Evolutionary conservation across 345 rosid species (phyloP).

Genomic region (Corchorus olitorius): DNA sequence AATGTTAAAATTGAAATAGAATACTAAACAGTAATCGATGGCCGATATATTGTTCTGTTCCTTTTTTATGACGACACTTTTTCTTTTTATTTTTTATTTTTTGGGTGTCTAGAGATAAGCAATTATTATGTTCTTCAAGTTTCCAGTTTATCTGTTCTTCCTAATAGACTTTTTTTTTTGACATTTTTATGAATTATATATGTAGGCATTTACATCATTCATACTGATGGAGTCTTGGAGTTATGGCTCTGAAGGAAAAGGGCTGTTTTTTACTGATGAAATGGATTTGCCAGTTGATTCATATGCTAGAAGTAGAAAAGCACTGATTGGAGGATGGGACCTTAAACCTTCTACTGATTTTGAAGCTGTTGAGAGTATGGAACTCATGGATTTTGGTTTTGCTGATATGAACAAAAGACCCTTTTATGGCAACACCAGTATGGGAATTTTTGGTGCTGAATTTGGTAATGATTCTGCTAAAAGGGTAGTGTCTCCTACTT

Average conservation of each 20-base stretch:
- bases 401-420: constrained; percentile 39
- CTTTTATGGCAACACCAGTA: constrained; percentile 24
- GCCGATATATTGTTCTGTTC: background rate
- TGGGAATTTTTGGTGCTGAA: constrained; percentile 37
- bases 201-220: constrained; percentile 4
- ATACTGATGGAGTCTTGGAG: constrained; percentile 58
- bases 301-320: constrained; percentile 33
- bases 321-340: constrained; percentile 34
- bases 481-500: constrained; percentile 28
- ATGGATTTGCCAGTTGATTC: constrained; percentile 34
- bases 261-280: constrained; percentile 27
- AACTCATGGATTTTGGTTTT: constrained; percentile 35
- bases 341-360: constrained; percentile 31
- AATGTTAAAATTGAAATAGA: background rate
- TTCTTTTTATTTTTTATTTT: too few relatives aligned
- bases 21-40: background rate
- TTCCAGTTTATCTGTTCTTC: background rate
- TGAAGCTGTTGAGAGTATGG: constrained; percentile 40
- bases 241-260: constrained; percentile 46
- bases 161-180: background rate
- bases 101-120: background rate
- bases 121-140: background rate
- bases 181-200: background rate
- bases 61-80: background rate
- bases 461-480: constrained; percentile 34